A percentile compares a stretch with the other conserved stretches of the same genome.
phyloP scores from a whole-genome alignment of 2,329 filamentous ascomycete species.

The Xylariaceae sp. region DNA sequence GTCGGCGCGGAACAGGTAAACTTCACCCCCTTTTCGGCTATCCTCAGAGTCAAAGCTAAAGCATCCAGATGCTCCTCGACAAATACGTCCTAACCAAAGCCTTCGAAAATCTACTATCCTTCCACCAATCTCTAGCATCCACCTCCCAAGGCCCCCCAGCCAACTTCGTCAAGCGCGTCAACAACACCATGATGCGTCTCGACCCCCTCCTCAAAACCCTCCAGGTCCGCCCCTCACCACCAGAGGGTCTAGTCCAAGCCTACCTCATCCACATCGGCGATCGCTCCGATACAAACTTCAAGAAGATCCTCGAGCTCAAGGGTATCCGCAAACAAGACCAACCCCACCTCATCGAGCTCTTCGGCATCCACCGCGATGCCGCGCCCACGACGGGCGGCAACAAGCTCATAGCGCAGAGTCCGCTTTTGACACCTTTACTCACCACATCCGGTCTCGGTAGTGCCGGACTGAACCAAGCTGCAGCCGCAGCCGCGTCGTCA shows the following conservation, averaged over 20 bases:
- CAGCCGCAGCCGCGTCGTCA: constrained; percentile 29
- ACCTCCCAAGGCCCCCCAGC: constrained; percentile 39
- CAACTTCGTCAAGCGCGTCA: constrained; percentile 80
- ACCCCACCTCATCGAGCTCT: constrained; percentile 76
- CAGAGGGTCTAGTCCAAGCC: constrained; percentile 91
- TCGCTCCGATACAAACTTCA: constrained; percentile 89
- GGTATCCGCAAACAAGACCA: constrained; percentile 84
- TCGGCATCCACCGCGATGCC: constrained; percentile 69
- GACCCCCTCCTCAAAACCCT: constrained; percentile 93
- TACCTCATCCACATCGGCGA: constrained; percentile 97
- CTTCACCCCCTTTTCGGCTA: not conserved
- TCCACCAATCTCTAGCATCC: constrained; percentile 47
- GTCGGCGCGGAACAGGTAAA: constrained; percentile 83
- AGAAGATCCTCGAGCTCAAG: constrained; percentile 92
- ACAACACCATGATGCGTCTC: constrained; percentile 75
- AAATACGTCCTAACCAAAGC: constrained; percentile 84
- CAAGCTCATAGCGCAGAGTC: constrained; percentile 63
- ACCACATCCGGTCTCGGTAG: constrained; percentile 37
- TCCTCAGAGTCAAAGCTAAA: too few species aligned
- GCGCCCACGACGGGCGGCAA: constrained; percentile 56
- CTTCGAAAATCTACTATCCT: constrained; percentile 64
- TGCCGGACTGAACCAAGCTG: constrained; percentile 35
- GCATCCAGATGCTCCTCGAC: constrained; percentile 81
- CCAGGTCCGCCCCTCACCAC: constrained; percentile 84
- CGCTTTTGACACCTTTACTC: constrained; percentile 65